Percentiles rank a stretch among this genome's conserved stretches.
phyloP scores from a whole-genome alignment of 1,139 yeast species.

The Spencermartinsiella ligniputridi region DNA sequence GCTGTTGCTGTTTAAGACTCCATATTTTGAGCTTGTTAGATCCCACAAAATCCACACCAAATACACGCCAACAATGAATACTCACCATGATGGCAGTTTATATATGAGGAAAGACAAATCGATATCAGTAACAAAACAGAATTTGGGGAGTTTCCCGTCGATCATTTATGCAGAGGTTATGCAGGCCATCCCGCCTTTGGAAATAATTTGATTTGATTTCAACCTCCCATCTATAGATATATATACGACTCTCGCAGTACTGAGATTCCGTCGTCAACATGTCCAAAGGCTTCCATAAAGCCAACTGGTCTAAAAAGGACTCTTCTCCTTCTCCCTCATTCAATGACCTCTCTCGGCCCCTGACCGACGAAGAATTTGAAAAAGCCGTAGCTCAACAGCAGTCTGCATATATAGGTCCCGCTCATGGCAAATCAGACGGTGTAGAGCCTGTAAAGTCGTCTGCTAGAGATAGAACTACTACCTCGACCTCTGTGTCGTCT shows the following conservation, averaged over 20 bases:
- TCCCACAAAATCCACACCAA: too few relatives aligned
- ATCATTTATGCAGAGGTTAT: too few relatives aligned
- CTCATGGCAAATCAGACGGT: slow-evolving; percentile 4
- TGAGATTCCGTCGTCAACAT: neutral
- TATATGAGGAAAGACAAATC: neutral
- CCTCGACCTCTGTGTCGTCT: neutral
- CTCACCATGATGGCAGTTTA: neutral
- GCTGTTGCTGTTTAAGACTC: slow-evolving; percentile 39
- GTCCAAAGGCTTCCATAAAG: slow-evolving; percentile 1
- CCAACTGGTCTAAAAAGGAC: neutral
- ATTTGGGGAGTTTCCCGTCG: too few relatives aligned
- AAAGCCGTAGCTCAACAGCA: slow-evolving; percentile 31
- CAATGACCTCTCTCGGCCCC: slow-evolving; percentile 5
- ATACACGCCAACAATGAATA: too few relatives aligned
- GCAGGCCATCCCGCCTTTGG: too few relatives aligned
- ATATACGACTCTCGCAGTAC: too few relatives aligned
- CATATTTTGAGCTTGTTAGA: slow-evolving; percentile 36
- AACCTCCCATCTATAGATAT: too few relatives aligned
- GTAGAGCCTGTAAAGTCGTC: neutral
- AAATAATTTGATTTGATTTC: too few relatives aligned
- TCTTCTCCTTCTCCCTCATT: neutral
- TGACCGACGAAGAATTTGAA: slow-evolving; percentile 24
- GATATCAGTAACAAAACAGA: too few relatives aligned
- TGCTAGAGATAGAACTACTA: neutral
- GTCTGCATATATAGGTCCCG: slow-evolving; percentile 17